phyloP scores from a whole-genome alignment of 75 land plant species.

The Sequoia sempervirens region DNA sequence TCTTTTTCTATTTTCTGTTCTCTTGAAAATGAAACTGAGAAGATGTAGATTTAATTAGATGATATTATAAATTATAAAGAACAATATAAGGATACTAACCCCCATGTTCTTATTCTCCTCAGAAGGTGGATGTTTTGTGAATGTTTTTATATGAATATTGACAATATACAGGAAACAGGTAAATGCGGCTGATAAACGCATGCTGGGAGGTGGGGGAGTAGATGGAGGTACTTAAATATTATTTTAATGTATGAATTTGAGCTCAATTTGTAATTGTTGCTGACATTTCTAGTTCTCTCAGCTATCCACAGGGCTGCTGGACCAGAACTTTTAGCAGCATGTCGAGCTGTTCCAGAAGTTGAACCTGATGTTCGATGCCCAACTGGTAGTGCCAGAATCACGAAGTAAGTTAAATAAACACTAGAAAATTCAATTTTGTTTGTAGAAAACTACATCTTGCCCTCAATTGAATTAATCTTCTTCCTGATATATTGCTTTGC shows the following conservation, averaged over 20 bases:
- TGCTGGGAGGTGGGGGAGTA: constrained; percentile 98
- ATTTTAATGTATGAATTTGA: background rate
- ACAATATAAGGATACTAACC: background rate
- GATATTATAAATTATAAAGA: background rate
- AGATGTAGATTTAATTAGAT: background rate
- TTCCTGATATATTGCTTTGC: constrained; percentile 1
- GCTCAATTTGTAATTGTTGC: background rate
- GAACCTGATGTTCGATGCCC: constrained; percentile 81
- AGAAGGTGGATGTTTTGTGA: background rate
- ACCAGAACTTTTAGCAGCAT: constrained; percentile 58
- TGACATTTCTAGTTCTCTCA: constrained; percentile 14
- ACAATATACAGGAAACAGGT: constrained; percentile 33
- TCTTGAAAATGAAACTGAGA: background rate
- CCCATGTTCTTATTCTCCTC: background rate
- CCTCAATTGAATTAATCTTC: background rate
- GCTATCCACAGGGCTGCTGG: constrained; percentile 97
- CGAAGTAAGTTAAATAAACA: constrained; percentile 42
- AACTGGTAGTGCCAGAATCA: constrained; percentile 83
- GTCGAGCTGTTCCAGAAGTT: constrained; percentile 60
- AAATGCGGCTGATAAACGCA: constrained; percentile 86
- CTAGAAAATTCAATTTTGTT: background rate
- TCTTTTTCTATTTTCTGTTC: background rate
- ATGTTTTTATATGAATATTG: background rate
- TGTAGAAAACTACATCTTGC: background rate
- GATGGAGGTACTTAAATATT: constrained; percentile 69